Conservation (phyloP, 257 asterid genomes). For the Asclepias syriaca region DNA sequence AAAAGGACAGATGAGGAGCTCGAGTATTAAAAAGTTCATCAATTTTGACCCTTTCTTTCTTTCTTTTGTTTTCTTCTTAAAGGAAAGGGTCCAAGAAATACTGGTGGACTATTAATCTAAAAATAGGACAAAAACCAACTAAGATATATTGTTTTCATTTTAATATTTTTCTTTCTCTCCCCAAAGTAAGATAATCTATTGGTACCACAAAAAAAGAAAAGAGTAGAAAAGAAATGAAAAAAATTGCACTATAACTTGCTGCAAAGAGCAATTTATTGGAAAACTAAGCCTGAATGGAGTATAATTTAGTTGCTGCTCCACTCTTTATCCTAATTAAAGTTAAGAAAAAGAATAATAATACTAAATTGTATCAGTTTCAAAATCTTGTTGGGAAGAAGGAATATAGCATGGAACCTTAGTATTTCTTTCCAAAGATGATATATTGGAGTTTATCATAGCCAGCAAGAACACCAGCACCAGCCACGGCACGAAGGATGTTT, state of each 20-base stretch:
- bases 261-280: background rate
- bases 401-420: too few relatives aligned
- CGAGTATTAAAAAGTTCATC: too few relatives aligned
- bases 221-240: too few relatives aligned
- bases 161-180: too few relatives aligned
- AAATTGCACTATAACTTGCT: background rate
- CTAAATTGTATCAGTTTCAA: background rate
- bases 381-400: background rate
- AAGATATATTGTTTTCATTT: too few relatives aligned
- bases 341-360: background rate
- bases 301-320: constrained; percentile 7
- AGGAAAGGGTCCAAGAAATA: too few relatives aligned
- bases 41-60: too few relatives aligned
- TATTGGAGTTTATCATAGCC: constrained; percentile 38
- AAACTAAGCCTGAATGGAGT: too few relatives aligned
- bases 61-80: too few relatives aligned
- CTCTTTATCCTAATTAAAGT: background rate
- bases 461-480: constrained; percentile 46
- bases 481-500: constrained; percentile 37
- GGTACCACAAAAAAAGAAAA: background rate
- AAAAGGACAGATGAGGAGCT: too few relatives aligned
- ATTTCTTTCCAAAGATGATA: constrained; percentile 26
- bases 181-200: background rate
- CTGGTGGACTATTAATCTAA: too few relatives aligned
- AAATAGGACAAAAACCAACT: too few relatives aligned